A percentile compares a stretch with the other conserved stretches of the same genome.
These are phyloP conservation scores for Fagopyrum tataricum DNA, from an alignment of 148 eudicot genomes.

Conservation along the genomic window DNA sequence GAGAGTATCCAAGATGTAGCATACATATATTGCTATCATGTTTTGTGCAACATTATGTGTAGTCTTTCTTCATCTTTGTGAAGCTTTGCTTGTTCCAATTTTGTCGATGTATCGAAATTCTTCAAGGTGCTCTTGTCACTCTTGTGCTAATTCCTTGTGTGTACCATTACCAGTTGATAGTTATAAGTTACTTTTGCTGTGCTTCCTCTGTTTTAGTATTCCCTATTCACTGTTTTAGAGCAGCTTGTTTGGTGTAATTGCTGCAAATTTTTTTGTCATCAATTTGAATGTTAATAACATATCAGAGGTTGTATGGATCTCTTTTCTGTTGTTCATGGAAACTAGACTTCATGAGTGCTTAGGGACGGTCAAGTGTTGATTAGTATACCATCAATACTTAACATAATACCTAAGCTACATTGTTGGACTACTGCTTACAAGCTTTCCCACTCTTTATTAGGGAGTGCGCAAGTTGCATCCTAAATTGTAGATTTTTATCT, in stretches of 20 bases:
- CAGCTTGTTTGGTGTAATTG: not conserved
- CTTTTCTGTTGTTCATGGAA: not conserved
- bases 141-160: constrained; percentile 14
- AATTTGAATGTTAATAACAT: not conserved
- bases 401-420: constrained; percentile 12
- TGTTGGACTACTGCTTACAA: too few relatives aligned
- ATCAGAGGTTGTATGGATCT: not conserved
- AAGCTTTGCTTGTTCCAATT: not conserved
- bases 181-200: not conserved
- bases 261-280: not conserved
- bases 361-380: constrained; percentile 35
- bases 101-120: not conserved
- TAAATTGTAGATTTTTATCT: too few relatives aligned
- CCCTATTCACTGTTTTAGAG: not conserved
- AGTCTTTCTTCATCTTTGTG: not conserved
- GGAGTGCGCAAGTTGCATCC: too few relatives aligned
- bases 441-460: too few relatives aligned
- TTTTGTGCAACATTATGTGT: not conserved
- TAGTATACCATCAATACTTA: constrained; percentile 4
- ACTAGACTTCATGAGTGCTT: constrained; percentile 11
- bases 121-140: constrained; percentile 4
- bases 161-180: not conserved
- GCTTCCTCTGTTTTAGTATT: not conserved
- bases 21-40: not conserved
- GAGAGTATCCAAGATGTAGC: constrained; percentile 15